These are phyloP conservation scores for Hevea brasiliensis DNA, from an alignment of 345 rosid genomes.

Conservation along the genomic window DNA sequence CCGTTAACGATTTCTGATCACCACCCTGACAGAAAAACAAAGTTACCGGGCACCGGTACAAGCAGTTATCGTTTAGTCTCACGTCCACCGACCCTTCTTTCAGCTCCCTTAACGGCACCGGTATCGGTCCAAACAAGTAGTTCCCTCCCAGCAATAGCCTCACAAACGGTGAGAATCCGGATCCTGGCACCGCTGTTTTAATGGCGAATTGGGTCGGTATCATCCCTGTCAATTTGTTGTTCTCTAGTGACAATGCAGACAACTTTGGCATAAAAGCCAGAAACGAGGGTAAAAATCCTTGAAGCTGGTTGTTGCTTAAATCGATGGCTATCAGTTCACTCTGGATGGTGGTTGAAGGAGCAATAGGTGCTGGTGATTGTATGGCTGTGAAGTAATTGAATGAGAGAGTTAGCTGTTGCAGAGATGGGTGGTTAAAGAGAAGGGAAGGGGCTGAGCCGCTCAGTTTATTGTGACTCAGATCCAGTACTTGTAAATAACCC, in stretches of 20 bases:
- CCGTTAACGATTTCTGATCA: constrained; percentile 61
- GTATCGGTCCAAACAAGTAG: constrained; percentile 73
- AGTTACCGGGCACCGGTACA: constrained; percentile 63
- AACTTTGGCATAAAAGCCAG: constrained; percentile 43
- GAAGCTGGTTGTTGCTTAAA: constrained; percentile 39
- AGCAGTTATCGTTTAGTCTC: constrained; percentile 65
- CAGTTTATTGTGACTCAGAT: constrained; percentile 68
- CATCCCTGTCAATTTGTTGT: constrained; percentile 42
- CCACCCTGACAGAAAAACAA: constrained; percentile 78
- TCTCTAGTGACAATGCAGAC: constrained; percentile 43
- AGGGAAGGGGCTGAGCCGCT: constrained; percentile 47
- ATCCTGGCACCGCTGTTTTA: constrained; percentile 37
- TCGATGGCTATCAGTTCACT: constrained; percentile 57
- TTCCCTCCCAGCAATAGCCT: constrained; percentile 86
- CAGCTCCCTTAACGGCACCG: constrained; percentile 55
- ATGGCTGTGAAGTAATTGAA: constrained; percentile 60
- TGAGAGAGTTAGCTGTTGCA: constrained; percentile 78
- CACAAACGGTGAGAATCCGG: constrained; percentile 50
- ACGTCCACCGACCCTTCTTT: constrained; percentile 60
- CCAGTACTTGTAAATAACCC: constrained; percentile 57
- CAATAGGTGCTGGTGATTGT: constrained; percentile 9
- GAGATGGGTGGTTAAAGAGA: constrained; percentile 62
- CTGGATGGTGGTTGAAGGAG: constrained; percentile 2
- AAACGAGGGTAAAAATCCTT: constrained; percentile 39
- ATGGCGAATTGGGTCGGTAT: constrained; percentile 43